Evolutionary conservation across 1,139 yeast genomes (phyloP).

Genomic region (Spathaspora sp.): DNA sequence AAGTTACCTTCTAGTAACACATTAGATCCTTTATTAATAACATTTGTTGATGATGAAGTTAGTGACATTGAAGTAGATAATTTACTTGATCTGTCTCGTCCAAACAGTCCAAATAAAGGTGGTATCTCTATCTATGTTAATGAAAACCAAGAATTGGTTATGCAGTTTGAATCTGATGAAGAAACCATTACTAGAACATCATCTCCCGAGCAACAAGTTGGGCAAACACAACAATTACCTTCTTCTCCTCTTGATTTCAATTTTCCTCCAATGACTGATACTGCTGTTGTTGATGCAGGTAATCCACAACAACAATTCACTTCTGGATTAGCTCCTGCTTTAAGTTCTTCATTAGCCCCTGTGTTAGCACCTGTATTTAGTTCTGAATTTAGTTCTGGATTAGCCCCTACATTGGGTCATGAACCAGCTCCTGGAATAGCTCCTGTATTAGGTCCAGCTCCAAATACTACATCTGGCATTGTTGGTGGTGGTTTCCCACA

Average conservation of each 20-base stretch:
- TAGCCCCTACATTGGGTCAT: not conserved
- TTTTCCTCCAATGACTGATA: not conserved
- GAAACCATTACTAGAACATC: conserved; percentile 4
- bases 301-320: not conserved
- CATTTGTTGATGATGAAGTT: conserved; percentile 4
- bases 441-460: not conserved
- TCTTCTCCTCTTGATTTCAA: not conserved
- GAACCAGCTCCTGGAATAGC: too few species aligned
- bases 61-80: conserved; percentile 6
- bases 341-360: too few species aligned
- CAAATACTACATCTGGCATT: not conserved
- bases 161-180: not conserved
- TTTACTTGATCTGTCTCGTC: conserved; percentile 1
- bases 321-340: not conserved
- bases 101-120: conserved; percentile 1
- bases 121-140: not conserved
- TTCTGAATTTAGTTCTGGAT: not conserved
- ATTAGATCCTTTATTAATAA: conserved; percentile 4
- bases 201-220: not conserved
- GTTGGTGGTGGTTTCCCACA: not conserved
- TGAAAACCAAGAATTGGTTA: conserved; percentile 1
- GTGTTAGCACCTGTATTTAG: too few species aligned
- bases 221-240: not conserved
- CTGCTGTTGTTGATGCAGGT: not conserved
- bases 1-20: not conserved